Base-by-base conservation (phyloP, 805 yeast species). In the Ogataea pini region DNA sequence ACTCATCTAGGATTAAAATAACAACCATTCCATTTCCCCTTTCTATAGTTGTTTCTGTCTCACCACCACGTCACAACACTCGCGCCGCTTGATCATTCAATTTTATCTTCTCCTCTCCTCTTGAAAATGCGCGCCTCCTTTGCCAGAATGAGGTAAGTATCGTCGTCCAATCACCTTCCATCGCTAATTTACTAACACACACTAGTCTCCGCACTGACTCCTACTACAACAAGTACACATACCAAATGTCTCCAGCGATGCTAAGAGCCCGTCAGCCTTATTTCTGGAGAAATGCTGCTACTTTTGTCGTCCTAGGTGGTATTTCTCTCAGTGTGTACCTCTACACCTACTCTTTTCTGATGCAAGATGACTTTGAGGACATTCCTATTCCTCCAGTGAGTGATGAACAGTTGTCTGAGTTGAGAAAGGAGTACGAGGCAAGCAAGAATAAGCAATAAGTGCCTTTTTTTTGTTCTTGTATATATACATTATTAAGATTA, bases 301-400 rank as follows among this genome's bases (percentile, higher is more conserved):
- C 83, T 0, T 79, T 91, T 43, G 72, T 73, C 14, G 68, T 78
- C 0, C 71, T 89, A 17, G 69, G 82, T 4, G 77, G 85, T n/a
- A 69, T 89, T 44, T 83, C 94, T 5, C 72, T 78, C 9, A 82
- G 87, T 37, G 85, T 89, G 22, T 91, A 82, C 67, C 54, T 67
- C 55, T 72, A 82, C 69, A 85, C 96, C 0, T 83, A 80, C 76
- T 71, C 78, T 55, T 77, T 80, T 61, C 72, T 87, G 58, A 81
- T 80, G 55, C 75, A 75, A 61, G 97, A 90, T 63, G 96, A 92
- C 55, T 89, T 92, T 65, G 81, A 77, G 39, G 97, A 91, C 64
- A 89, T 92, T 57, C 97, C 97, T 34, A 83, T 92, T 56, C 99
- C 99, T 41, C 97, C 98, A 16, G 76, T 92, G 50, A 77, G 85